Base-by-base conservation (phyloP, 441 rosid genomes). In the Adansonia rubrostipa region DNA sequence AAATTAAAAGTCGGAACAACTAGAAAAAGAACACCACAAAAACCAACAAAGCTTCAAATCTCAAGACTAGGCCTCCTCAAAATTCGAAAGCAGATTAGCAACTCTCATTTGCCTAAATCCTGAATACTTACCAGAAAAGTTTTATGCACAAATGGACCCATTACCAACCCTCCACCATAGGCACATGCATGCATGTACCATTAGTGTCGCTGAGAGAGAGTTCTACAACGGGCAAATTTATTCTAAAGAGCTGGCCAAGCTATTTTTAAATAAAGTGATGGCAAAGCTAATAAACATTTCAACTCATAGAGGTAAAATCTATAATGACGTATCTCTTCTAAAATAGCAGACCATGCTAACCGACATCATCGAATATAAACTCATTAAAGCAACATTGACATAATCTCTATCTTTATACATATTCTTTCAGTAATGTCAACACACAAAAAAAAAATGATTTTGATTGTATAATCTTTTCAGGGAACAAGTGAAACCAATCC, bases 401-500 rank as follows among this genome's bases (percentile, higher is more conserved):
- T 15, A 40, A 17, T 64, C 22, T 64, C 69, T n/a, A 64, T 64
- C n/a, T 17, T 36, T 33, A 54, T 17, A 9, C 8, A 22, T 20
- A 8, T n/a, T 56, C 33, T 54, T 50, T 50, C 74, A 69, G 71
- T 11, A 22, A 69, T 9, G n/a, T 62, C 15, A 60, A 45, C 57
- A 60, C 17, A 5, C n/a, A 36, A 36, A 73, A 54, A 64, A 54
- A 67, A 20, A 17, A 10, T 20, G 36, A 47, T 10, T 45, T 68
- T 68, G 6, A 17, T 67, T 44, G 60, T 8, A 70, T 14, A 15
- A 51, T 70, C 58, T 48, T 48, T 71, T 9, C 64, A 66, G 71
- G 57, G 65, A 58, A 28, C 61, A 45, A 74, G 36, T 36, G 58
- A 78, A 77, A 69, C 64, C 67, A 74, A 81, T 47, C 54, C 77